Evolutionary conservation across 2,329 filamentous ascomycete species (phyloP).

Genomic region (Sclerotinia minor): DNA sequence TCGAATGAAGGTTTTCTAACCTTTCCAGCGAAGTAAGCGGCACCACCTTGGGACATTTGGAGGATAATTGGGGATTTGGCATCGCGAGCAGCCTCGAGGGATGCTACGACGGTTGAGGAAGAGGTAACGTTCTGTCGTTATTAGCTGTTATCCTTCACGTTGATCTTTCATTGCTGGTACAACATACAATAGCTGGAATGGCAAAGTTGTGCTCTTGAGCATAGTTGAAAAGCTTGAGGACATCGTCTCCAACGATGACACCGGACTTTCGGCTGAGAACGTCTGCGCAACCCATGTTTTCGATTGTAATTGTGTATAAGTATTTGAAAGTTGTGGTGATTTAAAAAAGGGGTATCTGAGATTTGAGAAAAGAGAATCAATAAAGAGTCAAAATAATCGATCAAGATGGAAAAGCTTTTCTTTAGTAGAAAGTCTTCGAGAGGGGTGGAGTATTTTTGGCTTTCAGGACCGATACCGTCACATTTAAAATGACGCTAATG

Average conservation of each 20-base stretch:
- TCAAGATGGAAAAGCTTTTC: constrained; percentile 22
- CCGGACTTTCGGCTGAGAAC: constrained; percentile 63
- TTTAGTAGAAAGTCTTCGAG: constrained; percentile 14
- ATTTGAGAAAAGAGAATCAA: constrained; percentile 24
- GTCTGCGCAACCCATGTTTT: constrained; percentile 50
- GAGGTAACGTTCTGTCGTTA: constrained; percentile 77
- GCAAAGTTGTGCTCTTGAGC: constrained; percentile 85
- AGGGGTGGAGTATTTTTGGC: constrained; percentile 23
- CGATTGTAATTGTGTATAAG: constrained; percentile 23
- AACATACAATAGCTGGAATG: constrained; percentile 72
- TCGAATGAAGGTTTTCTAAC: constrained; percentile 42
- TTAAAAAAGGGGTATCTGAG: constrained; percentile 18
- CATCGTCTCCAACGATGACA: constrained; percentile 68
- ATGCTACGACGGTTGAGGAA: constrained; percentile 79
- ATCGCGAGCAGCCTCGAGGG: constrained; percentile 93
- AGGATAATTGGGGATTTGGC: constrained; percentile 89
- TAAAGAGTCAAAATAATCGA: constrained; percentile 16
- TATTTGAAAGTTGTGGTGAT: constrained; percentile 24
- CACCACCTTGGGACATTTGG: constrained; percentile 90
- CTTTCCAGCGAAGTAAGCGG: constrained; percentile 90
- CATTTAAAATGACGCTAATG: constrained; percentile 28
- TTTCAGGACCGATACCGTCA: constrained; percentile 32
- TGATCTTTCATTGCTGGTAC: not conserved
- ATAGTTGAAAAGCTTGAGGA: constrained; percentile 78
- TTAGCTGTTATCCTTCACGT: constrained; percentile 16